Percentiles rank a stretch among this genome's conserved stretches.
phyloP scores from a whole-genome alignment of 2,329 filamentous ascomycete species.

The Aspergillus sp. region DNA sequence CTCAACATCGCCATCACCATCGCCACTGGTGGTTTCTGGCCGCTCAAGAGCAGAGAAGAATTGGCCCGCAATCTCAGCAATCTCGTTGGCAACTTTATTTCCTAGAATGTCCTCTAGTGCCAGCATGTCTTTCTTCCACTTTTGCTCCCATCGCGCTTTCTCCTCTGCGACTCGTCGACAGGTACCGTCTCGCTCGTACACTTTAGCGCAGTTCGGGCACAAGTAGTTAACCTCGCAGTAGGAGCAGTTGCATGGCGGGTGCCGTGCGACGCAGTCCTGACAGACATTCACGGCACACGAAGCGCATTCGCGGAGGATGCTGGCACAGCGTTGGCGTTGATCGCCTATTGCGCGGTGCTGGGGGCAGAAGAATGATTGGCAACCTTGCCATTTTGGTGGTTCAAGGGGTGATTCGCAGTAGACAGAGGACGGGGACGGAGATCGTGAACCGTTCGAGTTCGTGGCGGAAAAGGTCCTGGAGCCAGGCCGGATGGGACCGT shows the following conservation, averaged over 20 bases:
- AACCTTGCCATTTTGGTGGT: slow-evolving; percentile 38
- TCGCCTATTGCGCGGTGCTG: slow-evolving; percentile 36
- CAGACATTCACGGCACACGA: slow-evolving; percentile 41
- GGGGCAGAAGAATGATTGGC: slow-evolving; percentile 42
- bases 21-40: background rate
- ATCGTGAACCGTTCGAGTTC: slow-evolving; percentile 33
- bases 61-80: slow-evolving; percentile 34
- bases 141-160: slow-evolving; percentile 29
- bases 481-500: slow-evolving; percentile 21
- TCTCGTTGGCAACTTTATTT: slow-evolving; percentile 35
- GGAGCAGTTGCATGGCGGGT: slow-evolving; percentile 38
- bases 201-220: slow-evolving; percentile 37
- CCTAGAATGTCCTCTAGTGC: slow-evolving; percentile 33
- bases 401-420: slow-evolving; percentile 31
- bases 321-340: slow-evolving; percentile 38
- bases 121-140: slow-evolving; percentile 35
- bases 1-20: too few species aligned
- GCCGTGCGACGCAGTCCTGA: slow-evolving; percentile 33
- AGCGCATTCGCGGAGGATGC: slow-evolving; percentile 38
- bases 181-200: slow-evolving; percentile 31
- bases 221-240: slow-evolving; percentile 38
- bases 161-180: slow-evolving; percentile 35
- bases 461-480: slow-evolving; percentile 32
- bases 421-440: slow-evolving; percentile 32
- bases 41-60: slow-evolving; percentile 28